These are phyloP conservation scores for Candida tammaniensis DNA, from an alignment of 805 yeast genomes.

Conservation along the genomic window DNA sequence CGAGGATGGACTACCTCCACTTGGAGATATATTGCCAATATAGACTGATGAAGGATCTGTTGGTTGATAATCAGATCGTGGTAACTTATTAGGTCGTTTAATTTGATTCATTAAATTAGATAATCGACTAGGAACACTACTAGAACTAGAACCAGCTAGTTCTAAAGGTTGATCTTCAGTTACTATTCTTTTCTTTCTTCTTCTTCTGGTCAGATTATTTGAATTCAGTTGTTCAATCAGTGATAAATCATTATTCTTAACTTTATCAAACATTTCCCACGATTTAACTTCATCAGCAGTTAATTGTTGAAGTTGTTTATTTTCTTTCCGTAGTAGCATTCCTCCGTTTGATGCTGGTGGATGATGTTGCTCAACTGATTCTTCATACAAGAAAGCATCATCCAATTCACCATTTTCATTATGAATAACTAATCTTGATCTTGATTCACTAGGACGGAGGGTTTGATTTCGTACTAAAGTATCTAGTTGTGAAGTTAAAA, in stretches of 20 bases:
- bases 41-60: background rate
- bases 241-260: slow-evolving; percentile 13
- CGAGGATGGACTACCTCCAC: slow-evolving; percentile 13
- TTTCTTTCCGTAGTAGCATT: slow-evolving; percentile 32
- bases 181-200: slow-evolving; percentile 8
- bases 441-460: too few species aligned
- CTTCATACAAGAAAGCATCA: slow-evolving; percentile 25
- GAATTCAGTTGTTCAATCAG: background rate
- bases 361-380: background rate
- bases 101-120: slow-evolving; percentile 14
- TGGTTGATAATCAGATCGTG: slow-evolving; percentile 1
- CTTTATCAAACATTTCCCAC: slow-evolving; percentile 37
- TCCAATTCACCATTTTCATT: slow-evolving; percentile 30
- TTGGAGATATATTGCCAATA: slow-evolving; percentile 1
- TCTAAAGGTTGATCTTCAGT: background rate
- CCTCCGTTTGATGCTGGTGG: slow-evolving; percentile 37
- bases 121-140: slow-evolving; percentile 6
- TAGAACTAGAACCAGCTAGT: background rate
- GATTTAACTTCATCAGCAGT: slow-evolving; percentile 34
- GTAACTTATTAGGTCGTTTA: slow-evolving; percentile 1
- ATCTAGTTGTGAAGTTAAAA: too few species aligned
- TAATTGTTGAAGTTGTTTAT: slow-evolving; percentile 24
- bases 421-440: slow-evolving; percentile 25
- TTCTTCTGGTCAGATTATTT: slow-evolving; percentile 12
- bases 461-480: too few species aligned